Conservation (phyloP, 805 yeast genomes). For the Cyberlindnera suaveolens region DNA sequence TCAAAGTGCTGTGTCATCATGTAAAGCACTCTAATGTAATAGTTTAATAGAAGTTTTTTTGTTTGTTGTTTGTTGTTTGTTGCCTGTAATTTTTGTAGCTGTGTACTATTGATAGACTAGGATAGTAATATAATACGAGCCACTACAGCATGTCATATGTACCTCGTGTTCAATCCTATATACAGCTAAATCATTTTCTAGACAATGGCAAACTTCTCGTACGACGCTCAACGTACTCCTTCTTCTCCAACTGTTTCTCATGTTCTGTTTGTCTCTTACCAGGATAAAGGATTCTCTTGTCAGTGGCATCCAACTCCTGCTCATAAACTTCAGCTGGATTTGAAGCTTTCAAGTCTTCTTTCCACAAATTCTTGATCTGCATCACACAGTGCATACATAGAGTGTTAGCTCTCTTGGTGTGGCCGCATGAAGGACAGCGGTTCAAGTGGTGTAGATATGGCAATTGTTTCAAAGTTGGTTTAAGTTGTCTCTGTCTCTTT, state of each 20-base stretch:
- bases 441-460: conserved; percentile 70
- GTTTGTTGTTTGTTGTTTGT: too few species aligned
- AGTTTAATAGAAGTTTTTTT: too few species aligned
- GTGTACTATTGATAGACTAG: too few species aligned
- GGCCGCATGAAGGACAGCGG: conserved; percentile 95
- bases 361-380: conserved; percentile 75
- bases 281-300: conserved; percentile 65
- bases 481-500: conserved; percentile 76
- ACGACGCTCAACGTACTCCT: conserved; percentile 49
- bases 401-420: conserved; percentile 81
- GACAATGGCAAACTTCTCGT: conserved; percentile 51
- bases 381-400: conserved; percentile 90
- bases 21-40: conserved; percentile 12
- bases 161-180: conserved; percentile 1
- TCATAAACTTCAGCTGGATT: conserved; percentile 16
- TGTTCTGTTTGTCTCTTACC: conserved; percentile 52
- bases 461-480: conserved; percentile 77
- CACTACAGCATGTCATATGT: background rate
- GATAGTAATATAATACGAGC: too few species aligned
- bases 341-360: conserved; percentile 29
- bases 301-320: conserved; percentile 43
- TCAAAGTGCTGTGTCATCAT: conserved; percentile 27
- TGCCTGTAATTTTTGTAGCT: too few species aligned
- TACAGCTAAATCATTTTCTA: conserved; percentile 17
- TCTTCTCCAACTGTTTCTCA: conserved; percentile 40